phyloP scores from a whole-genome alignment of 2,329 filamentous ascomycete species.

The Zasmidium citrigriseum region DNA sequence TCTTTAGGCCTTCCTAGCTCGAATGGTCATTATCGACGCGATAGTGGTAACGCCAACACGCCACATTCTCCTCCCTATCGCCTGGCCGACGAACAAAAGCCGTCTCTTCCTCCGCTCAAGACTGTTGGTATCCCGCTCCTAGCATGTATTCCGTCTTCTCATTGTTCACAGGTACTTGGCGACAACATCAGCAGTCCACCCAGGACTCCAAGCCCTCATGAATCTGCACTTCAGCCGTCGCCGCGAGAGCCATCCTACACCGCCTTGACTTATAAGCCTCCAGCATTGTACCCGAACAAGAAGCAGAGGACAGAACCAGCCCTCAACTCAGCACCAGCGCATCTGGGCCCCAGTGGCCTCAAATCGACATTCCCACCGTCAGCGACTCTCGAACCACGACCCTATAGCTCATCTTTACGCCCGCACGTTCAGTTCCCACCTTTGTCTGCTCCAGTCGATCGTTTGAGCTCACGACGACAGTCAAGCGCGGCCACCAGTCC shows the following conservation, averaged over 20 bases:
- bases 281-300: conserved; percentile 38
- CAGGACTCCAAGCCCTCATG: conserved; percentile 31
- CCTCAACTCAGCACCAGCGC: conserved; percentile 10
- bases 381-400: conserved; percentile 14
- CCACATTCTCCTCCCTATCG: conserved; percentile 35
- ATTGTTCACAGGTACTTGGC: conserved; percentile 29
- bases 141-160: neutral
- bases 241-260: conserved; percentile 35
- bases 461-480: conserved; percentile 12
- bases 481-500: conserved; percentile 14
- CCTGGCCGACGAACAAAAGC: conserved; percentile 27
- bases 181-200: conserved; percentile 32
- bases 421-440: conserved; percentile 19
- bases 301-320: conserved; percentile 31
- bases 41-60: conserved; percentile 22
- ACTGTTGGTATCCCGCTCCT: conserved; percentile 25
- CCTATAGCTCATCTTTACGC: conserved; percentile 9
- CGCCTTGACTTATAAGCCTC: conserved; percentile 35
- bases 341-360: conserved; percentile 7
- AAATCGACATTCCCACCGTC: conserved; percentile 17
- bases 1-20: neutral
- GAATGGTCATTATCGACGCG: conserved; percentile 16
- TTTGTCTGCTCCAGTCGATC: conserved; percentile 17
- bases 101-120: conserved; percentile 37
- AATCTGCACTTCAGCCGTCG: conserved; percentile 26